Base-by-base conservation (phyloP, 2,329 filamentous ascomycete species). In the Pseudogymnoascus sp. region DNA sequence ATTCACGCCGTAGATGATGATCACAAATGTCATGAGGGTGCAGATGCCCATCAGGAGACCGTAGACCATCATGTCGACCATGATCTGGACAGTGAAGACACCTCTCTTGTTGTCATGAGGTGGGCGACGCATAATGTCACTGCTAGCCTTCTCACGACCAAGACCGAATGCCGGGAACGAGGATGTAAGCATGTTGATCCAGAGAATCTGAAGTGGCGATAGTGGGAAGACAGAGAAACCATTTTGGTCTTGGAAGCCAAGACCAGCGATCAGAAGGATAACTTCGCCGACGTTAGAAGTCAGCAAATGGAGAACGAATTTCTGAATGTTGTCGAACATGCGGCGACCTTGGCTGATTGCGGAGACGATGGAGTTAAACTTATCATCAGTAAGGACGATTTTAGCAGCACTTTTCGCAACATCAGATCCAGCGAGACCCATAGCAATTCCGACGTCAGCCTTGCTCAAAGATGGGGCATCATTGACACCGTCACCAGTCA, bases 151-250 rank as follows among this genome's bases (percentile, higher is more conserved):
- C 67, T 85, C 82, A 64, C 81, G 78, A 2, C 82, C 82, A 1
- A 85, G 76, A 60, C 82, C 82, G 74, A 85, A 83, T 54, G 83
- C 82, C 2, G 82, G 81, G 64, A 84, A 76, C 0, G 80, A 82
- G 47, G 76, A 82, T 0, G 83, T 85, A 60, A 84, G 75, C 82
- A 85, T 85, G 67, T 84, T 85, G 67, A 85, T 81, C 82, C 82
- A 85, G 25, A 85, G 76, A 64, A 85, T 83, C 64, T 85, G 79
- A 8, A 85, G 76, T 3, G 82, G 82, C 6, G 80, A 77, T 6
- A 85, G 74, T 0, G 82, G 82, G 67, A 84, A 85, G 3, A 85
- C 82, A 3, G 81, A 84, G 34, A 81, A 72, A 1, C 73, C 72
- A 12, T 74, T 74, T 4, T 57, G 58, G 65, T 85, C 82, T 68